These are phyloP conservation scores for Clonostachys chloroleuca DNA, from an alignment of 2,329 filamentous ascomycete species.

Conservation along the genomic window DNA sequence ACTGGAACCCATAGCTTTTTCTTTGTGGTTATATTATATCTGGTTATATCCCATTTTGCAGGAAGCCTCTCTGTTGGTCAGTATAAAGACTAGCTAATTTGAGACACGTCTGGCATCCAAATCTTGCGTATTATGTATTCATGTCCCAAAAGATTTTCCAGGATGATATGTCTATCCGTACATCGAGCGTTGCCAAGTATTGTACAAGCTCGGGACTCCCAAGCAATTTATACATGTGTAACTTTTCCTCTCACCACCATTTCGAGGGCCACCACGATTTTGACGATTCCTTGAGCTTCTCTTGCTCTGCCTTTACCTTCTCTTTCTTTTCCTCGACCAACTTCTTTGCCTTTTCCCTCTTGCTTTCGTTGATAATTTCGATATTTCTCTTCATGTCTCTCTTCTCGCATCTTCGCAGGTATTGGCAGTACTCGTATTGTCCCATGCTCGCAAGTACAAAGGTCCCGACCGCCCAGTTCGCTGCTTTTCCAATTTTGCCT, in stretches of 20 bases:
- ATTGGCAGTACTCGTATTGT: conserved; percentile 83
- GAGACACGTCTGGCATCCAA: too few relatives aligned
- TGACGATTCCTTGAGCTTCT: conserved; percentile 18
- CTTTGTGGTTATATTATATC: too few relatives aligned
- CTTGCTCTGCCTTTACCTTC: conserved; percentile 19
- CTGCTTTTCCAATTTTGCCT: conserved; percentile 42
- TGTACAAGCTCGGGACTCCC: neutral
- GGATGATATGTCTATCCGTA: too few relatives aligned
- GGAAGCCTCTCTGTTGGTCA: too few relatives aligned
- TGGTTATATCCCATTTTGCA: too few relatives aligned
- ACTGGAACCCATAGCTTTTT: too few relatives aligned
- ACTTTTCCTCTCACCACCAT: too few relatives aligned
- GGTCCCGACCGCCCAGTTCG: conserved; percentile 81
- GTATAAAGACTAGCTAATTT: too few relatives aligned
- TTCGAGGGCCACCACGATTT: neutral
- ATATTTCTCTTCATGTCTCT: conserved; percentile 82
- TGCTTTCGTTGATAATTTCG: conserved; percentile 56
- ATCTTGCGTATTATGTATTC: too few relatives aligned
- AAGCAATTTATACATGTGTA: too few relatives aligned
- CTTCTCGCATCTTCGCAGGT: conserved; percentile 67
- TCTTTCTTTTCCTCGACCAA: conserved; percentile 35
- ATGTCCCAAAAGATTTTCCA: too few relatives aligned
- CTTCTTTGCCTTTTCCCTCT: conserved; percentile 36
- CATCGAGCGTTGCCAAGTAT: too few relatives aligned
- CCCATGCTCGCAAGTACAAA: conserved; percentile 67